These are phyloP conservation scores for Diplodia intermedia DNA, from an alignment of 2,329 filamentous ascomycete species.

Conservation along the genomic window DNA sequence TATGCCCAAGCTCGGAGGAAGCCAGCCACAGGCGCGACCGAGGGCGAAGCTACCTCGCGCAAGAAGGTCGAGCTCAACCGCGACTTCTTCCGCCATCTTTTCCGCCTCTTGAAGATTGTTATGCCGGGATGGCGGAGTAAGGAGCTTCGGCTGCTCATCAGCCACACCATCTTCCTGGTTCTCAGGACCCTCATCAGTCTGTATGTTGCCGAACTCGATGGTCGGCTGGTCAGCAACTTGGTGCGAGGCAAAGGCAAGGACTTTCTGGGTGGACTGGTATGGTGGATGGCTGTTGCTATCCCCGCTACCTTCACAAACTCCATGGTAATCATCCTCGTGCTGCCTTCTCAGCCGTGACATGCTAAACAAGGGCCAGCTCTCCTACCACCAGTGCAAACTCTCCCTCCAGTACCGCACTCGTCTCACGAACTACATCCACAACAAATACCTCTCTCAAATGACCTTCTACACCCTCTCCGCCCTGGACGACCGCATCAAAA, in stretches of 20 bases:
- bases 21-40: constrained; percentile 47
- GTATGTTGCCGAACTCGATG: constrained; percentile 96
- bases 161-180: constrained; percentile 92
- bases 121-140: constrained; percentile 90
- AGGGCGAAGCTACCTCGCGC: constrained; percentile 53
- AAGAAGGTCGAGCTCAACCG: constrained; percentile 92
- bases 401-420: constrained; percentile 91
- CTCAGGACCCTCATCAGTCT: constrained; percentile 89
- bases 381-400: constrained; percentile 95
- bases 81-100: constrained; percentile 80
- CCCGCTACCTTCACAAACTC: constrained; percentile 98
- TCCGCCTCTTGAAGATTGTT: constrained; percentile 82
- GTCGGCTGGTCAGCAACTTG: constrained; percentile 86
- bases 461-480: constrained; percentile 97
- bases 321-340: constrained; percentile 67
- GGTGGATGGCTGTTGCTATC: constrained; percentile 98
- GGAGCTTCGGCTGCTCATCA: constrained; percentile 83
- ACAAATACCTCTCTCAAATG: constrained; percentile 95
- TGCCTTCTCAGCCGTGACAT: not conserved
- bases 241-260: constrained; percentile 91
- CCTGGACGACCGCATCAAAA: constrained; percentile 96
- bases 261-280: constrained; percentile 85
- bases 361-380: constrained; percentile 65
- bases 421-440: constrained; percentile 92
- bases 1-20: constrained; percentile 67